Percentiles rank a stretch among this genome's conserved stretches.
Evolutionary conservation across 257 asterid species (phyloP).

Genomic region (Mentha longifolia): DNA sequence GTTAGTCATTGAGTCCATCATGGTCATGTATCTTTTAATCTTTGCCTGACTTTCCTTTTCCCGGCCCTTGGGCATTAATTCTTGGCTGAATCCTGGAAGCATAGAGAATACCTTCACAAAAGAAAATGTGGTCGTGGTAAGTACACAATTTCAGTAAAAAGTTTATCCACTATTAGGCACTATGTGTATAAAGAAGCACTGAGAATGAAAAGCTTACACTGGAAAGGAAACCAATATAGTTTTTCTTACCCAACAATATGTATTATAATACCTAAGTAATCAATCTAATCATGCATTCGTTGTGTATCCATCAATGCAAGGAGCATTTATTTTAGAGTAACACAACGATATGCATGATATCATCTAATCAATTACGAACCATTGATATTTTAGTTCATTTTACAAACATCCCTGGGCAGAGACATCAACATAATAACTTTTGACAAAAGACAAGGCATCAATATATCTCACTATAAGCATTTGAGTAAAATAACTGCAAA

Average conservation of each 20-base stretch:
- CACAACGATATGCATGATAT: neutral
- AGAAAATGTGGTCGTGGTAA: conserved; percentile 12
- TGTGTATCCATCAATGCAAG: conserved; percentile 22
- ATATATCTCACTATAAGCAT: no score
- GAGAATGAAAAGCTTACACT: conserved; percentile 8
- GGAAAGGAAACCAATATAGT: neutral
- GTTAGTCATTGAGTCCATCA: conserved; percentile 99
- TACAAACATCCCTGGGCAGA: neutral
- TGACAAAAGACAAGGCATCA: neutral
- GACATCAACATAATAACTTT: neutral
- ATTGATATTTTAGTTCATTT: neutral
- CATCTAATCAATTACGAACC: neutral
- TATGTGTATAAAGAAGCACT: neutral
- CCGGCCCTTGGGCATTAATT: conserved; percentile 93
- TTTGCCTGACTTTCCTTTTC: conserved; percentile 95
- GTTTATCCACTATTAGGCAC: neutral
- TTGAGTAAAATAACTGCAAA: no score
- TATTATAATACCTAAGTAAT: neutral
- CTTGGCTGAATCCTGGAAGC: conserved; percentile 96
- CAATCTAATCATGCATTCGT: neutral
- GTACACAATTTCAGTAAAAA: neutral
- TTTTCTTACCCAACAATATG: neutral
- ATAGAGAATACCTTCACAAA: conserved; percentile 78
- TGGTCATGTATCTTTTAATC: conserved; percentile 90
- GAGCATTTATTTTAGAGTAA: neutral